Base-by-base conservation (phyloP, 2,329 filamentous ascomycete species). In the Chaetomium sp. region DNA sequence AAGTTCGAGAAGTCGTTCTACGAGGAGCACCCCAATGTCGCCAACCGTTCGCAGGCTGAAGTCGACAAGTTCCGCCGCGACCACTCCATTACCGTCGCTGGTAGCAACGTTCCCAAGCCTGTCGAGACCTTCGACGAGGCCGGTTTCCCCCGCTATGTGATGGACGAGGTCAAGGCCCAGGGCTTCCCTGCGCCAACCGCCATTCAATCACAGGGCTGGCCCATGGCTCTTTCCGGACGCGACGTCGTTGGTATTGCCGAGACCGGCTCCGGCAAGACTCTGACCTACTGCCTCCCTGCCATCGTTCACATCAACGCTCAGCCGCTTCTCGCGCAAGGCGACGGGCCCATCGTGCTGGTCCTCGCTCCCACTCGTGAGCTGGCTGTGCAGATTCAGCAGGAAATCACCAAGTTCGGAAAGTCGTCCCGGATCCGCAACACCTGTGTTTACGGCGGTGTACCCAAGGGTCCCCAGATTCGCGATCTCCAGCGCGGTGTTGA, bases 1-100 rank as follows among this genome's bases (percentile, higher is more conserved):
- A 97, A 97, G 75, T 99, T 99, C 76, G 94, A 99, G 72, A 99
- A 99, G 77, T 91, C 89, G 7, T 99, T 99, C 78, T 99, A 99
- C 83, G 96, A 97, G 79, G 94, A 97, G 76, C 86, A 94, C 70
- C 80, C 86, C 36, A 83, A 84, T 58, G 92, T 99, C 59, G 74
- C 84, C 59, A 78, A 74, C 66, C 89, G 94, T 68, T 85, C 89
- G 10, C 71, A 82, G 43, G 82, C 82, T 55, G 92, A 97, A 61
- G 88, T 99, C 56, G 87, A 91, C 34, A 88, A 85, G 54, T 99
- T 96, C 80, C 88, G 94, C 70, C 84, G 83, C 69, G 84, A 89
- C 69, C 85, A 94, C 68, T 80, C 89, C 68, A 96, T 99, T 73
- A 82, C 90, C 46, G 80, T 97, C 54, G 79, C 87, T 66, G 94